phyloP scores from a whole-genome alignment of 768 basidiomycete species.

The Cubamyces lactineus region DNA sequence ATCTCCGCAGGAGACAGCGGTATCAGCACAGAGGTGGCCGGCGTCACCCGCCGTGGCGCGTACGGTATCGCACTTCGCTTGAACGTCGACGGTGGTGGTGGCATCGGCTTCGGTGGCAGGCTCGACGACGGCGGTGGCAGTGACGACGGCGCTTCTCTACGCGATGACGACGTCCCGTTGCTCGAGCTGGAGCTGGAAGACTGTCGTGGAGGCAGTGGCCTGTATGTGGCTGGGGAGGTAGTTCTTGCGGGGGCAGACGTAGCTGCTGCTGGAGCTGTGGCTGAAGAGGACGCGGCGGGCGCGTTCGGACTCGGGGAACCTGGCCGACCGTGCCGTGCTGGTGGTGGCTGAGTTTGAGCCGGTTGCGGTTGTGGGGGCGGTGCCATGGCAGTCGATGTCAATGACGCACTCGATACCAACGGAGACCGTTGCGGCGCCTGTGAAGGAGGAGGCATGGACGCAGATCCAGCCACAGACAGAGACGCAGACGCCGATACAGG shows the following conservation, averaged over 20 bases:
- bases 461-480: not conserved
- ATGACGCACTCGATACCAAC: conserved; percentile 23
- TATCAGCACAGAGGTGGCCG: conserved; percentile 60
- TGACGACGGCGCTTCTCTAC: conserved; percentile 12
- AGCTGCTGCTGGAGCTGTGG: conserved; percentile 6
- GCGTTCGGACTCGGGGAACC: conserved; percentile 10
- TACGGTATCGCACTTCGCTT: conserved; percentile 51
- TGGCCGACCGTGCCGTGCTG: conserved; percentile 2
- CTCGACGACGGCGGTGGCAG: conserved; percentile 23
- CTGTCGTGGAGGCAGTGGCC: conserved; percentile 8
- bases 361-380: conserved; percentile 14
- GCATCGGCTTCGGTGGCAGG: conserved; percentile 26
- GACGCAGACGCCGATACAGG: no score
- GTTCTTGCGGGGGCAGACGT: conserved; percentile 20
- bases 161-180: not conserved
- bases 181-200: conserved; percentile 7
- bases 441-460: conserved; percentile 24
- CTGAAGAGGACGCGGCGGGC: conserved; percentile 7
- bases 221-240: conserved; percentile 9
- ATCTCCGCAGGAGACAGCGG: conserved; percentile 69
- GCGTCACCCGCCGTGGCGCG: conserved; percentile 65
- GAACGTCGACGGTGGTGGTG: conserved; percentile 22
- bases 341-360: not conserved
- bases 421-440: conserved; percentile 26
- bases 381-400: conserved; percentile 16